Evolutionary conservation across 441 rosid genomes (phyloP).

Genomic region (Pelargonium citronellum): DNA sequence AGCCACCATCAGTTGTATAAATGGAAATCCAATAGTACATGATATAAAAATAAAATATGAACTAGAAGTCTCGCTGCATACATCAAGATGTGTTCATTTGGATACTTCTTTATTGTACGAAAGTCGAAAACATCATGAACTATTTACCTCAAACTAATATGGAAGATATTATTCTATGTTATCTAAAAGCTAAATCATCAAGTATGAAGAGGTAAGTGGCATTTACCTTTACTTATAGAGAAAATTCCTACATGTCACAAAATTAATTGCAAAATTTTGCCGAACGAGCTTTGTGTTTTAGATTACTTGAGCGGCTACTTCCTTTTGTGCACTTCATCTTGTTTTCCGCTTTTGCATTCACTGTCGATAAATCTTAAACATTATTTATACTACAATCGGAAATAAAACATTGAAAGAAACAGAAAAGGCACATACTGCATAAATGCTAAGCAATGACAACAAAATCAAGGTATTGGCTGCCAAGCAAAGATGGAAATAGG

Average conservation of each 20-base stretch:
- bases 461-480: background rate
- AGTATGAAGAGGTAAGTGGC: background rate
- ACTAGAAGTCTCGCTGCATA: too few species aligned
- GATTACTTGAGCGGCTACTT: background rate
- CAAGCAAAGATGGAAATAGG: background rate
- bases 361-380: background rate
- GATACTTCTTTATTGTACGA: too few species aligned
- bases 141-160: background rate
- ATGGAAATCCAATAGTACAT: background rate
- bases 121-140: too few species aligned
- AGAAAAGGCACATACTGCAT: background rate
- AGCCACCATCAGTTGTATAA: background rate
- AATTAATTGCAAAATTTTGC: background rate
- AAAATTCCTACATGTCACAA: background rate
- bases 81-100: too few species aligned
- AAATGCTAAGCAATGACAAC: background rate
- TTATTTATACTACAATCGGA: background rate
- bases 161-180: background rate
- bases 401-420: background rate
- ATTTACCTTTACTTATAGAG: background rate
- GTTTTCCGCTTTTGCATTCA: background rate
- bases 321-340: background rate
- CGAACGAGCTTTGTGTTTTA: background rate
- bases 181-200: background rate
- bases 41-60: background rate